Base-by-base conservation (phyloP, 2,329 filamentous ascomycete genomes). In the Eurotiales sp. region DNA sequence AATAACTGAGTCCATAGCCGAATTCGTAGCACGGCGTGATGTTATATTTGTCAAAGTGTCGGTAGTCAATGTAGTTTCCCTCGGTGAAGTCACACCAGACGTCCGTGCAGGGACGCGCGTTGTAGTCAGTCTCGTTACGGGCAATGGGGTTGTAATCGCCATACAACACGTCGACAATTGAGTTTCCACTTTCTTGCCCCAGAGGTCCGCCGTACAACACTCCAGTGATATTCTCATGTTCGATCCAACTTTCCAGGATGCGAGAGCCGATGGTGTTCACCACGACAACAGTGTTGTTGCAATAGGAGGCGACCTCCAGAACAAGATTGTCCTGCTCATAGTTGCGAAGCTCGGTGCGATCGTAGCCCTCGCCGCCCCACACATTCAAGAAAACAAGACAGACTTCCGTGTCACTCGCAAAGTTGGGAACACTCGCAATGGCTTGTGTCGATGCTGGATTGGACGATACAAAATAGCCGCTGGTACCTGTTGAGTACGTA, bases 131-230 rank as follows among this genome's bases (percentile, higher is more conserved):
- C 37, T 76, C 75, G 36, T 78, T 77, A 49, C 69, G 73, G 0
- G 82, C 81, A 0, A 86, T 73, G 0, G 78, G 77, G 54, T 77
- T 80, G 2, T 72, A 65, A 2, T 79, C 72, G 21, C 82, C 83
- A 58, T 83, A 85, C 0, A 86, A 69, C 7, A 86, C 61, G 0
- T 77, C 73, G 0, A 78, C 77, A 5, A 85, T 60, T 0, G 81
- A 77, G 1, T 70, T 66, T 0, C 84, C 84, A 1, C 78, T 80
- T 51, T 84, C 80, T 59, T 87, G 81, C 0, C 84, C 84, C 0
- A 83, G 84, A 0, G 86, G 70, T 59, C 86, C 83, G 4, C 81
- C 83, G 56, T 82, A 82, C 0, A 87, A 72, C 14, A 87, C 70
- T 1, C 77, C 82, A 0, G 82, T 86, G 29, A 87, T 77, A 55